Conservation (phyloP, 106 monocot species). For the Dactylorhiza incarnata region DNA sequence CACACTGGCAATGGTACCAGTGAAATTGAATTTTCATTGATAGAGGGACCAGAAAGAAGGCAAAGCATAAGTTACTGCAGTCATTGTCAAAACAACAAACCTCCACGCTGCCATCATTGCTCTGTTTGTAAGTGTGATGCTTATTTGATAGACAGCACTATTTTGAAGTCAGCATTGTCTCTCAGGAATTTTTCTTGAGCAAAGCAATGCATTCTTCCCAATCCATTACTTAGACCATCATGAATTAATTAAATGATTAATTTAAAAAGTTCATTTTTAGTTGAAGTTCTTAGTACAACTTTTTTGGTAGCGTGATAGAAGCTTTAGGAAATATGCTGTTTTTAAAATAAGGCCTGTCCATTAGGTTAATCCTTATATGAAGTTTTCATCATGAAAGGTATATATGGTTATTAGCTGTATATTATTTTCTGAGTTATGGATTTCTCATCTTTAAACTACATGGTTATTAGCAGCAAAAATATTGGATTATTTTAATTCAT, state of each 20-base stretch:
- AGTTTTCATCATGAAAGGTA: neutral
- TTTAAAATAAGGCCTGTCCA: neutral
- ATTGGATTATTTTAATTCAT: too few relatives aligned
- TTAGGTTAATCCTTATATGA: neutral
- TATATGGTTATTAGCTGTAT: too few relatives aligned
- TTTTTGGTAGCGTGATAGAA: neutral
- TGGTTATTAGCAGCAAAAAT: neutral
- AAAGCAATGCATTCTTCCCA: neutral
- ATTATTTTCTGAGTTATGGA: too few relatives aligned
- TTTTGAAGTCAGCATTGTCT: neutral
- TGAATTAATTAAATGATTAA: neutral
- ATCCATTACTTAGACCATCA: neutral
- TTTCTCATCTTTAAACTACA: too few relatives aligned
- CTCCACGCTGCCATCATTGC: constrained; percentile 93
- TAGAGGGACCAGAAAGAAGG: constrained; percentile 31
- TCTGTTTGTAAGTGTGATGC: constrained; percentile 63
- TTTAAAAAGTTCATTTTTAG: neutral
- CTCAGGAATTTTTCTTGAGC: neutral
- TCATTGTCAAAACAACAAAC: constrained; percentile 71
- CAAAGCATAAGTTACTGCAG: constrained; percentile 44
- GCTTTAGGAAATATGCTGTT: neutral
- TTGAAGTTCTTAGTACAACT: neutral
- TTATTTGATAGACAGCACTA: neutral
- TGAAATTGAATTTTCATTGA: constrained; percentile 15
- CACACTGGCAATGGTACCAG: constrained; percentile 22